A percentile compares a stretch with the other conserved stretches of the same genome.
These are phyloP conservation scores for Plasmodium adleri DNA, from an alignment of 169 alveolate species.

Conservation along the genomic window DNA sequence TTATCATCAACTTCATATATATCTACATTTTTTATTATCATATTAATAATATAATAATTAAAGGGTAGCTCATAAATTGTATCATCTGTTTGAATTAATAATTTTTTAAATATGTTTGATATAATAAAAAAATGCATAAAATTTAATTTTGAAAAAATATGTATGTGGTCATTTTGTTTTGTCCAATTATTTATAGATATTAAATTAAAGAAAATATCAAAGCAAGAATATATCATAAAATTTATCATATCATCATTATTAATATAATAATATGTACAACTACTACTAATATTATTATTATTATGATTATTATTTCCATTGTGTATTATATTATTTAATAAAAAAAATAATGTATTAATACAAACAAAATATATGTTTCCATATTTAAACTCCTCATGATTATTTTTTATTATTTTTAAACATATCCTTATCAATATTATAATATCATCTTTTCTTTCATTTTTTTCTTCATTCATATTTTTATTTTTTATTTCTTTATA, in stretches of 20 bases:
- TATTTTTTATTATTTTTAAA: constrained; percentile 47
- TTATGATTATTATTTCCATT: too few species aligned
- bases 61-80: too few species aligned
- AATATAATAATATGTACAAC: too few species aligned
- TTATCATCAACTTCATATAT: too few species aligned
- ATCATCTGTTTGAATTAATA: too few species aligned
- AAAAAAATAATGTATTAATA: constrained; percentile 49
- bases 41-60: too few species aligned
- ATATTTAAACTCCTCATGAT: constrained; percentile 31
- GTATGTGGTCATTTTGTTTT: constrained; percentile 7
- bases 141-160: constrained; percentile 64
- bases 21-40: too few species aligned
- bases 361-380: constrained; percentile 56
- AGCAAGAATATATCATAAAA: constrained; percentile 29
- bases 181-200: constrained; percentile 12
- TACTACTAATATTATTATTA: not conserved
- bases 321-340: constrained; percentile 15
- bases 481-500: constrained; percentile 32
- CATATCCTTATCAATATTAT: constrained; percentile 25
- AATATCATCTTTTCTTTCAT: constrained; percentile 9
- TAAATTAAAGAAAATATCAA: constrained; percentile 27
- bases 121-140: constrained; percentile 36
- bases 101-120: constrained; percentile 28
- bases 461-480: constrained; percentile 1
- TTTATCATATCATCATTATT: not conserved